phyloP scores from a whole-genome alignment of 805 yeast species.

The Myxozyma monticola region DNA sequence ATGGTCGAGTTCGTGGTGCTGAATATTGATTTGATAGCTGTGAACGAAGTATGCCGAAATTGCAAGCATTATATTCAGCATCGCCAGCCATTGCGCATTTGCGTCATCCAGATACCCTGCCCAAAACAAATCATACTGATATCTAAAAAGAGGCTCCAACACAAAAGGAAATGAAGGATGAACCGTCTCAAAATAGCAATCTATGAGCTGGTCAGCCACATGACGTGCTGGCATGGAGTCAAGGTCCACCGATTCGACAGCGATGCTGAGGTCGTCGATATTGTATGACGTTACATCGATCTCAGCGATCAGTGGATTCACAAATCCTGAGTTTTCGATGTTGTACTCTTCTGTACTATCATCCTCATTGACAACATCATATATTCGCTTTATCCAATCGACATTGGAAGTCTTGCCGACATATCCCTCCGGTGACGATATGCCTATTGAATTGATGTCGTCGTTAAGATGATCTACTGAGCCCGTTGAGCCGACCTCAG shows the following conservation, averaged over 20 bases:
- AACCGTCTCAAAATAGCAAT: constrained; percentile 18
- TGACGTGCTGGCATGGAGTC: constrained; percentile 14
- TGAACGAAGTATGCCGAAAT: constrained; percentile 14
- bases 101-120: constrained; percentile 16
- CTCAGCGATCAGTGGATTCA: constrained; percentile 4
- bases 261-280: constrained; percentile 18
- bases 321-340: constrained; percentile 1
- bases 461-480: constrained; percentile 23
- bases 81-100: constrained; percentile 21
- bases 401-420: constrained; percentile 20
- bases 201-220: constrained; percentile 17
- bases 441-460: constrained; percentile 23
- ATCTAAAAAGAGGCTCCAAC: constrained; percentile 21
- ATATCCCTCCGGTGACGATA: constrained; percentile 18
- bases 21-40: constrained; percentile 2
- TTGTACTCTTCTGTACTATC: constrained; percentile 8
- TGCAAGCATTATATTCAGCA: constrained; percentile 20
- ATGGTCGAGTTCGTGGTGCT: constrained; percentile 15
- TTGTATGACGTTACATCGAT: constrained; percentile 14
- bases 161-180: constrained; percentile 26
- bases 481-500: constrained; percentile 26
- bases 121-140: constrained; percentile 21
- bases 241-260: constrained; percentile 17
- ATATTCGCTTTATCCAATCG: constrained; percentile 24
- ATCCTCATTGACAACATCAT: constrained; percentile 9